Conservation (phyloP, 768 basidiomycete species). For the Mycena indigotica region DNA sequence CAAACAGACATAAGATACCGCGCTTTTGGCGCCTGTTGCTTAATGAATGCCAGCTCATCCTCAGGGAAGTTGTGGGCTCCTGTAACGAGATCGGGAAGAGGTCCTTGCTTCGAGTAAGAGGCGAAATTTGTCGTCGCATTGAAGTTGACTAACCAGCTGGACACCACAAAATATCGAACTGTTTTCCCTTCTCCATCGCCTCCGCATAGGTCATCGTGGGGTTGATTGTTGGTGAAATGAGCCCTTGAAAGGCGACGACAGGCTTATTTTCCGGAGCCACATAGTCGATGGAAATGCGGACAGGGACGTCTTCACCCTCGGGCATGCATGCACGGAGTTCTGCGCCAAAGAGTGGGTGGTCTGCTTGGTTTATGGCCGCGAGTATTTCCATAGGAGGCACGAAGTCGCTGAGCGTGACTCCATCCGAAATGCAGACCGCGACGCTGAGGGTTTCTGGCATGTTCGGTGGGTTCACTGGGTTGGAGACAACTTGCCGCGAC, state of each 20-base stretch:
- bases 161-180: conserved; percentile 23
- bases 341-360: conserved; percentile 4
- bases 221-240: conserved; percentile 9
- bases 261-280: conserved; percentile 15
- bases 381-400: conserved; percentile 18
- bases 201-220: conserved; percentile 19
- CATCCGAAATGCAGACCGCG: conserved; percentile 18
- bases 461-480: not conserved
- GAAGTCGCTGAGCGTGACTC: conserved; percentile 22
- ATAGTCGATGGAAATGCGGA: conserved; percentile 16
- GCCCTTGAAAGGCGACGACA: conserved; percentile 10
- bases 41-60: conserved; percentile 27
- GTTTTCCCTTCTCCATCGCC: conserved; percentile 14
- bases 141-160: conserved; percentile 13
- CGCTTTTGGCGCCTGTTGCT: conserved; percentile 28
- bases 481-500: not conserved
- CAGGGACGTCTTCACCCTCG: conserved; percentile 6
- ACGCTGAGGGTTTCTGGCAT: conserved; percentile 12
- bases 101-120: conserved; percentile 7
- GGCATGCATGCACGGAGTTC: conserved; percentile 5
- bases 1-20: conserved; percentile 40
- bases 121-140: not conserved
- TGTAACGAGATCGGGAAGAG: not conserved
- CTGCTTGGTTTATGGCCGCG: conserved; percentile 9
- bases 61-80: conserved; percentile 3